phyloP scores from a whole-genome alignment of 805 yeast species.

The Dipodascopsis tothii region DNA sequence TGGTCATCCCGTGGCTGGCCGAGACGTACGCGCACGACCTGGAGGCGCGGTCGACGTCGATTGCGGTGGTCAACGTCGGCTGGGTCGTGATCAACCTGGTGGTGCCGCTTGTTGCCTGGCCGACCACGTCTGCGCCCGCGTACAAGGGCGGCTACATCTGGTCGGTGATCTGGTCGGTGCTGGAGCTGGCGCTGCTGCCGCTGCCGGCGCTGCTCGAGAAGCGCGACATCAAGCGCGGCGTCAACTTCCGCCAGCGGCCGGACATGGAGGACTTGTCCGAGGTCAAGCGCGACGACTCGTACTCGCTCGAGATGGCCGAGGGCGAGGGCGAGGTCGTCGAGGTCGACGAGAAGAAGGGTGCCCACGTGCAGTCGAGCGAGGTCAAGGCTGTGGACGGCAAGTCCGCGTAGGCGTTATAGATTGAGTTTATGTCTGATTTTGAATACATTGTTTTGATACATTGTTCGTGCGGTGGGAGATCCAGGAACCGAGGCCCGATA shows the following conservation, averaged over 20 bases:
- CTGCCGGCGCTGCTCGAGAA: conserved; percentile 7
- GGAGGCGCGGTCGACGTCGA: conserved; percentile 15
- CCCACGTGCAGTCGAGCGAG: too few species aligned
- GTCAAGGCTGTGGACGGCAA: too few species aligned
- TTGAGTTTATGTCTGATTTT: too few species aligned
- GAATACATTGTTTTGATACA: too few species aligned
- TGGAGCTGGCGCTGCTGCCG: conserved; percentile 5
- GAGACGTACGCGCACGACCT: conserved; percentile 14
- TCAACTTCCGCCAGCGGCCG: not conserved
- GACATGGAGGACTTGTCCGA: too few species aligned
- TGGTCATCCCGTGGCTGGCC: conserved; percentile 20
- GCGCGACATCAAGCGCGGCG: conserved; percentile 9
- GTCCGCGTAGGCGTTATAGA: too few species aligned
- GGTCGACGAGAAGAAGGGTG: too few species aligned
- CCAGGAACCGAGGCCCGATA: too few species aligned
- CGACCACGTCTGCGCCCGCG: conserved; percentile 6
- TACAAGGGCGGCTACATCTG: conserved; percentile 12
- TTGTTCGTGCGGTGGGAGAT: too few species aligned
- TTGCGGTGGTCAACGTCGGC: conserved; percentile 18
- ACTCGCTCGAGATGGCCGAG: too few species aligned
- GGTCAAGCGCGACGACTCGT: too few species aligned
- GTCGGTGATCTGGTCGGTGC: conserved; percentile 7
- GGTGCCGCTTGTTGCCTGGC: conserved; percentile 19
- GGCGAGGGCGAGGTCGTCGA: too few species aligned
- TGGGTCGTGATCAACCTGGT: conserved; percentile 18